Percentiles rank a stretch among this genome's conserved stretches.
phyloP scores from a whole-genome alignment of 2,329 filamentous ascomycete species.

The Emmonsiellopsis sp. region DNA sequence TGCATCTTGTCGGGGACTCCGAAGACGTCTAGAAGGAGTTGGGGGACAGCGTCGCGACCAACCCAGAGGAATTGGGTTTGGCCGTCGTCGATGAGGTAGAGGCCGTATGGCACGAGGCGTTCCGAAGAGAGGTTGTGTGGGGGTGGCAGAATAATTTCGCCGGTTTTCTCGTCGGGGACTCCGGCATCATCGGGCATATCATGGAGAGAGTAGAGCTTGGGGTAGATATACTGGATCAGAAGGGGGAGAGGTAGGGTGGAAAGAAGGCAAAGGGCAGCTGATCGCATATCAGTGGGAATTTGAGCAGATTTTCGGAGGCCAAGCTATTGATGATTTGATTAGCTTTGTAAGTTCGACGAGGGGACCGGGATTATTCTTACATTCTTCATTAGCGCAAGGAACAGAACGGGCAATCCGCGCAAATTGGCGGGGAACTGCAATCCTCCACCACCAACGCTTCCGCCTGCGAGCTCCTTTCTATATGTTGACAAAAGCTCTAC shows the following conservation, averaged over 20 bases:
- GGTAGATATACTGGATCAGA: slow-evolving; percentile 87
- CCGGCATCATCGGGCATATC: slow-evolving; percentile 96
- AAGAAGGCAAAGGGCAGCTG: slow-evolving; percentile 84
- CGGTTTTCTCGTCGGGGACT: slow-evolving; percentile 72
- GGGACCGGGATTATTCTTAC: slow-evolving; percentile 41
- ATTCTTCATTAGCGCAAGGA: slow-evolving; percentile 93
- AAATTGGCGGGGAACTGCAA: slow-evolving; percentile 92
- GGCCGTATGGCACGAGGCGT: slow-evolving; percentile 74
- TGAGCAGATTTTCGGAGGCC: slow-evolving; percentile 86
- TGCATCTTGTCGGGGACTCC: slow-evolving; percentile 73
- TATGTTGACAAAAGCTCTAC: slow-evolving; percentile 91
- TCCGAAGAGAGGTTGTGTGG: slow-evolving; percentile 80
- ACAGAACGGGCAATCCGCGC: slow-evolving; percentile 76
- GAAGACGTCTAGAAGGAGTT: slow-evolving; percentile 83
- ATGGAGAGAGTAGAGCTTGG: slow-evolving; percentile 74
- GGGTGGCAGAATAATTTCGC: slow-evolving; percentile 80
- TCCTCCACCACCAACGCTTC: slow-evolving; percentile 85
- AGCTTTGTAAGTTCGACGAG: slow-evolving; percentile 2
- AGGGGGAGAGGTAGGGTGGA: slow-evolving; percentile 87
- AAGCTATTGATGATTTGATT: slow-evolving; percentile 35
- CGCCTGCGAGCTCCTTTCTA: slow-evolving; percentile 90
- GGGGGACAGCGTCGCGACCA: slow-evolving; percentile 82
- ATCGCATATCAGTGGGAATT: slow-evolving; percentile 87
- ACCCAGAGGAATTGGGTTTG: slow-evolving; percentile 98
- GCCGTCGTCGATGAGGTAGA: slow-evolving; percentile 94